These are phyloP conservation scores for Neohortaea acidophila DNA, from an alignment of 495 filamentous ascomycete species.

Conservation along the genomic window DNA sequence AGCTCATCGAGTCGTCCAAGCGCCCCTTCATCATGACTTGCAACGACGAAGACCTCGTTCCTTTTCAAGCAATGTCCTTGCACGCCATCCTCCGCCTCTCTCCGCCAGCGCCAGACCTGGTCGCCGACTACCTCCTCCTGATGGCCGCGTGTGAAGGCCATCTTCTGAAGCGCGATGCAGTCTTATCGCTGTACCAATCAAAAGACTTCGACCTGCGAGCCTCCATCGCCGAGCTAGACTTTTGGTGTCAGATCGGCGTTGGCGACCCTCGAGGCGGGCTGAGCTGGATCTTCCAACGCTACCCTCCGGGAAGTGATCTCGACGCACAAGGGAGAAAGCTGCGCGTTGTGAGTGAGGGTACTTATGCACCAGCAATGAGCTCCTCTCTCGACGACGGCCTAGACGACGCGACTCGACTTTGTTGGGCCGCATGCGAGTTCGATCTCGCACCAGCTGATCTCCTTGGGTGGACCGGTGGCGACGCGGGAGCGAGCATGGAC, in stretches of 20 bases:
- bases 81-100: constrained; percentile 79
- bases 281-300: constrained; percentile 73
- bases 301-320: constrained; percentile 52
- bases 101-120: constrained; percentile 49
- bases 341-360: constrained; percentile 70
- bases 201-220: constrained; percentile 59
- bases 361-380: constrained; percentile 66
- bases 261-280: constrained; percentile 79
- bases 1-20: constrained; percentile 66
- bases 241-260: constrained; percentile 92
- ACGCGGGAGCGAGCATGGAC: neutral
- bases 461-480: constrained; percentile 26
- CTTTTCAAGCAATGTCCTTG: constrained; percentile 50
- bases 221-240: constrained; percentile 73
- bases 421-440: constrained; percentile 2
- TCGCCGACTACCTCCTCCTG: constrained; percentile 65
- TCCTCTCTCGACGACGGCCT: constrained; percentile 42
- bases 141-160: constrained; percentile 87
- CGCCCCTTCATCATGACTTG: constrained; percentile 90
- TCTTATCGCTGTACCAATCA: constrained; percentile 52
- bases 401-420: constrained; percentile 6
- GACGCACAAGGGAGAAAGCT: constrained; percentile 48
- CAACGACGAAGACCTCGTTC: constrained; percentile 68
- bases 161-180: constrained; percentile 49
- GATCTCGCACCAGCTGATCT: neutral